phyloP scores from a whole-genome alignment of 257 asterid genomes.

The Datura wrightii region DNA sequence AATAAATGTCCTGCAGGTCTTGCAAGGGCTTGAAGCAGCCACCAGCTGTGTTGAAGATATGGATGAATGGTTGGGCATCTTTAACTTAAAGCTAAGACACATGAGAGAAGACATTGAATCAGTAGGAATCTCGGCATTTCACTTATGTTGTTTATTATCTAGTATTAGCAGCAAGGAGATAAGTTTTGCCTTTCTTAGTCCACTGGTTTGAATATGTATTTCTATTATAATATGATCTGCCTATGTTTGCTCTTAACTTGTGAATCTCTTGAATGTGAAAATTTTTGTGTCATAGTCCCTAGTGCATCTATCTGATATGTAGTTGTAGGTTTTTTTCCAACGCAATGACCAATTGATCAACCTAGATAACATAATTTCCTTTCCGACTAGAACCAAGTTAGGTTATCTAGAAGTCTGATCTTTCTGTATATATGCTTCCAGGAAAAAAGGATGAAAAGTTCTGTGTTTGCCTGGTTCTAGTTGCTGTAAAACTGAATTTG shows the following conservation, averaged over 20 bases:
- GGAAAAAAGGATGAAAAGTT: not conserved
- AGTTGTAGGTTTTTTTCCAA: not conserved
- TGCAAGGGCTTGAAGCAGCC: slow-evolving; percentile 87
- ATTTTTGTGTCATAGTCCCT: not conserved
- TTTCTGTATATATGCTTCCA: not conserved
- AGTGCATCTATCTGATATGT: slow-evolving; percentile 12
- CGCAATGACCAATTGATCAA: slow-evolving; percentile 11
- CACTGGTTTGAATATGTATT: not conserved
- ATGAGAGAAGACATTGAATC: slow-evolving; percentile 99
- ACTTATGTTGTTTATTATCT: slow-evolving; percentile 2
- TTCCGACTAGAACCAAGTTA: slow-evolving; percentile 12
- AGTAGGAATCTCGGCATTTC: slow-evolving; percentile 52
- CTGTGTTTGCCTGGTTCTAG: slow-evolving; percentile 9
- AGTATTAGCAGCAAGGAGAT: slow-evolving; percentile 11
- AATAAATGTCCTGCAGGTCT: slow-evolving; percentile 62
- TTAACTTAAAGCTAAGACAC: slow-evolving; percentile 91
- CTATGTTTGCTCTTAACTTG: slow-evolving; percentile 1
- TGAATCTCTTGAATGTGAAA: slow-evolving; percentile 1
- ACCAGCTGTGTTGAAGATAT: slow-evolving; percentile 89
- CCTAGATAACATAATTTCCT: not conserved
- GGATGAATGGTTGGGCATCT: slow-evolving; percentile 98
- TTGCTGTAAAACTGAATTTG: slow-evolving; percentile 20
- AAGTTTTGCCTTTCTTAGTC: not conserved
- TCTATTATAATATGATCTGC: slow-evolving; percentile 10
- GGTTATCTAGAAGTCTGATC: not conserved